Conservation (phyloP, 1,284 basidiomycete species). For the Melampsora americana region DNA sequence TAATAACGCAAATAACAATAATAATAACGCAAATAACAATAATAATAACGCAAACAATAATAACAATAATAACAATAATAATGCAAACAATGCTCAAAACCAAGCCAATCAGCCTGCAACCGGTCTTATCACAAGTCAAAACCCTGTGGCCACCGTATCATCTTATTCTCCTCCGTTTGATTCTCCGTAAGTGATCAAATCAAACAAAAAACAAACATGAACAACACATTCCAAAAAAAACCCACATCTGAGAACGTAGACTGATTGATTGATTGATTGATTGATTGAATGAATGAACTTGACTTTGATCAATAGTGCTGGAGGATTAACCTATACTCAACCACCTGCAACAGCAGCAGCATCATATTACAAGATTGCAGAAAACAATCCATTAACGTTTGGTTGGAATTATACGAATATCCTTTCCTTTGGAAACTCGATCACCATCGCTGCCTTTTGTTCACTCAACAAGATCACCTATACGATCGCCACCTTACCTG, state of each 20-base stretch:
- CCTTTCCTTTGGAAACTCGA: conserved; percentile 55
- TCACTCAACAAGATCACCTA: conserved; percentile 79
- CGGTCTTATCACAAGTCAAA: neutral
- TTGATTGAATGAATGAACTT: too few species aligned
- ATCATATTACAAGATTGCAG: conserved; percentile 84
- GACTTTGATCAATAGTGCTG: conserved; percentile 61
- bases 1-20: too few species aligned
- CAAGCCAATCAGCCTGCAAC: neutral
- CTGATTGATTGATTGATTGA: conserved; percentile 45
- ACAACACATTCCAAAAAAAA: neutral
- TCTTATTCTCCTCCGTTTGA: conserved; percentile 19
- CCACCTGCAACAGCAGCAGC: conserved; percentile 70
- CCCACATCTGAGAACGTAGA: neutral
- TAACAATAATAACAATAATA: neutral
- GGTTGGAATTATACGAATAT: conserved; percentile 76
- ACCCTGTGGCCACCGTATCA: neutral
- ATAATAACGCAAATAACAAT: neutral
- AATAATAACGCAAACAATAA: conserved; percentile 16
- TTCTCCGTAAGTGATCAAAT: conserved; percentile 16
- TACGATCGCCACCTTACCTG: conserved; percentile 62
- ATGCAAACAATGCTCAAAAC: too few species aligned
- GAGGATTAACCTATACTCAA: conserved; percentile 68
- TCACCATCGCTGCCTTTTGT: conserved; percentile 78
- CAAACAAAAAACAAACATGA: neutral
- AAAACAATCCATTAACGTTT: conserved; percentile 71